Conservation (phyloP, 1,139 yeast species). For the Pichia sp. region DNA sequence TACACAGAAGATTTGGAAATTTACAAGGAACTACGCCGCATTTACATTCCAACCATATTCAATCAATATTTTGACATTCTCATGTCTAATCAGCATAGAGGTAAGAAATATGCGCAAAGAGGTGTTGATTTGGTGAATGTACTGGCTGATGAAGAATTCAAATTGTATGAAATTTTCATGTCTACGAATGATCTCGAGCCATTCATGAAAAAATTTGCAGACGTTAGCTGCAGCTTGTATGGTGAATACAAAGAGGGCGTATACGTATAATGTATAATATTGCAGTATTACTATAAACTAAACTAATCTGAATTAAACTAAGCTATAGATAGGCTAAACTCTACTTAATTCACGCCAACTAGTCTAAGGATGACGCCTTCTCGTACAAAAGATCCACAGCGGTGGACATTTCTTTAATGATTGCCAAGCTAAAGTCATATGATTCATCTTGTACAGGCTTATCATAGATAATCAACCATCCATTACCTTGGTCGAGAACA, state of each 20-base stretch:
- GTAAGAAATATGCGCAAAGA: conserved; percentile 29
- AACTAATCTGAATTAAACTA: conserved; percentile 30
- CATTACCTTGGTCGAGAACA: conserved; percentile 96
- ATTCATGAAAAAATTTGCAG: conserved; percentile 54
- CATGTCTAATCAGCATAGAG: conserved; percentile 30
- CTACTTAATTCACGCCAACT: conserved; percentile 18
- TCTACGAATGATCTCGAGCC: conserved; percentile 54
- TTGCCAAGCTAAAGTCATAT: conserved; percentile 80
- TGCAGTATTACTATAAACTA: conserved; percentile 25
- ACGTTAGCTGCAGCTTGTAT: conserved; percentile 30
- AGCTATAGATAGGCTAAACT: conserved; percentile 39
- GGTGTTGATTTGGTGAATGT: conserved; percentile 54
- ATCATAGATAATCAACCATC: conserved; percentile 90
- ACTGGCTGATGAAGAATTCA: conserved; percentile 43
- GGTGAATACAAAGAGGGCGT: conserved; percentile 30
- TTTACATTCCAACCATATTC: conserved; percentile 69
- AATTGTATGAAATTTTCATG: conserved; percentile 45
- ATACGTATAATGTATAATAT: conserved; percentile 28
- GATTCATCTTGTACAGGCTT: conserved; percentile 86
- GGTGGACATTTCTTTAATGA: conserved; percentile 77
- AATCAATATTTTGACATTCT: conserved; percentile 42
- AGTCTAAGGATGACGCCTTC: conserved; percentile 59
- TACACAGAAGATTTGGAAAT: conserved; percentile 19
- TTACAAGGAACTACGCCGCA: conserved; percentile 44
- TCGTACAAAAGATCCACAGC: conserved; percentile 91